phyloP scores from a whole-genome alignment of 2,329 filamentous ascomycete species.

The Ascochyta fabae region DNA sequence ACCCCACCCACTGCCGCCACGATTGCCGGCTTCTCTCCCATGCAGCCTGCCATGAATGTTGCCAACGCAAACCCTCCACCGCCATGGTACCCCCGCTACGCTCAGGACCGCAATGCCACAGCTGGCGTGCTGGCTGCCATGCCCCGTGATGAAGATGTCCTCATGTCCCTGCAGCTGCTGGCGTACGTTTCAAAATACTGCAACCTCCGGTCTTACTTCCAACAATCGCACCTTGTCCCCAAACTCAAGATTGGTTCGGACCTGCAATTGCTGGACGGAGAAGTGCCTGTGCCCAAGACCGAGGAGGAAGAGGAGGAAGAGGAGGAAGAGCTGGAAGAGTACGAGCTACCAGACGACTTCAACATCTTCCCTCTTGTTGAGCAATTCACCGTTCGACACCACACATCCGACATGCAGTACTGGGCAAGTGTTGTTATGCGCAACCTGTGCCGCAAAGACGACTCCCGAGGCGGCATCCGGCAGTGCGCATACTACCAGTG shows the following conservation, averaged over 20 bases:
- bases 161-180: constrained; percentile 96
- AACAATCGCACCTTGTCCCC: constrained; percentile 91
- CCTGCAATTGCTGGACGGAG: constrained; percentile 77
- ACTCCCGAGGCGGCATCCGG: constrained; percentile 88
- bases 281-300: constrained; percentile 50
- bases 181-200: constrained; percentile 99
- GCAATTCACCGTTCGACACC: constrained; percentile 95
- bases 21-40: constrained; percentile 73
- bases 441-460: constrained; percentile 97
- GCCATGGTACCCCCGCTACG: constrained; percentile 79
- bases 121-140: constrained; percentile 82
- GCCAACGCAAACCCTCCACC: constrained; percentile 77
- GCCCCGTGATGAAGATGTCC: constrained; percentile 94
- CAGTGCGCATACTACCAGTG: constrained; percentile 99
- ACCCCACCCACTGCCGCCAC: constrained; percentile 67
- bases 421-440: constrained; percentile 99
- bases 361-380: constrained; percentile 99
- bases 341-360: constrained; percentile 89
- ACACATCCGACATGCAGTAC: constrained; percentile 98
- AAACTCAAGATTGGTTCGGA: constrained; percentile 89
- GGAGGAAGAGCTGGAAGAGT: constrained; percentile 81
- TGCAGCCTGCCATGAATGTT: constrained; percentile 70
- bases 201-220: constrained; percentile 93
- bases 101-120: constrained; percentile 73
- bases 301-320: constrained; percentile 62